Percentiles rank a stretch among this genome's conserved stretches.
These are phyloP conservation scores for Monascus ruber DNA, from an alignment of 2,329 filamentous ascomycete species.

Conservation along the genomic window DNA sequence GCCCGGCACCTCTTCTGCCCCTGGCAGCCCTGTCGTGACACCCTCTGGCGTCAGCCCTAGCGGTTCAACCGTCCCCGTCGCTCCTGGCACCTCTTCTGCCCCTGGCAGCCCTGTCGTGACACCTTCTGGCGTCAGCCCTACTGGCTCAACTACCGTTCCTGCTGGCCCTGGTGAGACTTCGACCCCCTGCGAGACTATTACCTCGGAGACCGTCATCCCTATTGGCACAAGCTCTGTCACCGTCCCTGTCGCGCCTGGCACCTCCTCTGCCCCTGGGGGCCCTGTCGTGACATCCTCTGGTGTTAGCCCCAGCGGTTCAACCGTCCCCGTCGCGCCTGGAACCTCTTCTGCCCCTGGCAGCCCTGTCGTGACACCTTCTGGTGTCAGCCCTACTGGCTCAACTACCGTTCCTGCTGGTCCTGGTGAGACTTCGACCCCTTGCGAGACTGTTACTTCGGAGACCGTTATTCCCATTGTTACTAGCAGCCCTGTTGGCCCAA, in stretches of 20 bases:
- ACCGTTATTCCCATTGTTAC: neutral
- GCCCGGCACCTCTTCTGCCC: neutral
- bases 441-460: neutral
- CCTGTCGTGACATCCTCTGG: neutral
- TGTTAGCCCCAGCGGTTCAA: conserved; percentile 4
- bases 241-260: conserved; percentile 2
- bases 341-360: neutral
- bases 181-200: conserved; percentile 5
- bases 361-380: neutral
- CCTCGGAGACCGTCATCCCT: conserved; percentile 5
- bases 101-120: neutral
- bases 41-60: conserved; percentile 2
- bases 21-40: neutral
- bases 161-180: neutral
- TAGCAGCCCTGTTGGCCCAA: neutral
- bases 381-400: conserved; percentile 8
- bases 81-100: too few relatives aligned
- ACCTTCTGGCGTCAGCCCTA: conserved; percentile 5
- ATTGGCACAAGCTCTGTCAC: conserved; percentile 3
- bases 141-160: conserved; percentile 6
- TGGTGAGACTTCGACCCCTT: neutral
- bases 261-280: neutral
- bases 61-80: neutral
- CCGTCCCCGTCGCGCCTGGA: conserved; percentile 2
- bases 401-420: conserved; percentile 2